Base-by-base conservation (phyloP, 257 asterid genomes). In the Fraxinus anomala region DNA sequence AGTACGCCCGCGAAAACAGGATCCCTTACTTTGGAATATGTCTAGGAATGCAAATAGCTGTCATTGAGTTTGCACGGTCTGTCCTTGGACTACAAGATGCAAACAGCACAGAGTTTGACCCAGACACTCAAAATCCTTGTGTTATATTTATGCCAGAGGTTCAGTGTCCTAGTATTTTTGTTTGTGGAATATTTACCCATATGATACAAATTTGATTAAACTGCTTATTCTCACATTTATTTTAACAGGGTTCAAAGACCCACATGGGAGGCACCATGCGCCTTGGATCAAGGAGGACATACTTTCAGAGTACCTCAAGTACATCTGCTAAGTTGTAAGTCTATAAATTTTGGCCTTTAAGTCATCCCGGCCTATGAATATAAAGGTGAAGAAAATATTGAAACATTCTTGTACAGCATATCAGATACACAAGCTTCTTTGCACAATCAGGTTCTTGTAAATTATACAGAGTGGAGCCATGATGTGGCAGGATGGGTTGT, bases 231-330 rank as follows among this genome's bases (percentile, higher is more conserved):
- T 77, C 73, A 66, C 72, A 17, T 75, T 77, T 16, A 36, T 77
- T 70, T 78, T 76, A 73, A 72, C 86, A 89, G 94, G 97, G 94
- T 63, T 91, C 97, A 66, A 89, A 84, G 83, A 88, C 94, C 54
- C 97, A 91, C 81, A 88, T 89, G 97, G 94, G 97, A 83, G 97
- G 93, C 75, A 91, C 97, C 24, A 91, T 91, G 97, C 94, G 97
- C 76, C 94, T 91, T 6, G 97, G 97, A 83, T 91, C 92, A 26
- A 88, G 97, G 89, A 91, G 91, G 82, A 91, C 94, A 74, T 89
- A 73, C 82, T 88, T 91, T 83, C 89, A 87, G 70, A 86, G 72
- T 47, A 40, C 82, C 24, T 80, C 84, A 39, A 82, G 91, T 80
- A 86, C 77, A 87, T 84, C 91, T 24, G 86, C 82, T 37, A 91